Conservation (phyloP, 1,284 basidiomycete species). For the Singerocomus inundabilis region DNA sequence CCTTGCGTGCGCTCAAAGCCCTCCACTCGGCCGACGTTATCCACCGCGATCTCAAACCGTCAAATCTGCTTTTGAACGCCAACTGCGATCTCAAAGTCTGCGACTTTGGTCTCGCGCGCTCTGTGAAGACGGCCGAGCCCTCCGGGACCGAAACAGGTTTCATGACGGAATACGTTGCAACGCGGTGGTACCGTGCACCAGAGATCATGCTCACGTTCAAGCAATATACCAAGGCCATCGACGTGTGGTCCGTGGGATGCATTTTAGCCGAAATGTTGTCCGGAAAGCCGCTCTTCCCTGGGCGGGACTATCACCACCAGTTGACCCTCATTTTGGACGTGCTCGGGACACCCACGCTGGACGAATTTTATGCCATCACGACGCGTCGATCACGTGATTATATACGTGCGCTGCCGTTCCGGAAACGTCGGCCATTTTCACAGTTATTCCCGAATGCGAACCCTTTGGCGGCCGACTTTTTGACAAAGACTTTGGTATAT, state of each 20-base stretch:
- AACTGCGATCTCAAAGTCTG: constrained; percentile 96
- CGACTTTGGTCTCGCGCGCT: constrained; percentile 90
- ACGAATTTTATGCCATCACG: constrained; percentile 90
- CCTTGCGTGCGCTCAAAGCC: constrained; percentile 90
- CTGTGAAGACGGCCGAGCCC: constrained; percentile 82
- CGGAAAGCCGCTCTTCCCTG: constrained; percentile 93
- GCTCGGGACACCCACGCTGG: constrained; percentile 87
- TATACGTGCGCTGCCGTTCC: constrained; percentile 85
- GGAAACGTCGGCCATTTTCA: constrained; percentile 77
- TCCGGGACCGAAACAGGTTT: constrained; percentile 82
- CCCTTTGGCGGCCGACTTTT: constrained; percentile 85
- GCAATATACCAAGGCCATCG: constrained; percentile 93
- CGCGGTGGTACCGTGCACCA: constrained; percentile 90
- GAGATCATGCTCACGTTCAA: constrained; percentile 98
- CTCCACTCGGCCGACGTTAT: constrained; percentile 93
- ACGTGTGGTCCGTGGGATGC: constrained; percentile 96
- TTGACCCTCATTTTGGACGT: constrained; percentile 89
- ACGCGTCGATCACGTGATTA: constrained; percentile 86
- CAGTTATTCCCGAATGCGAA: constrained; percentile 86
- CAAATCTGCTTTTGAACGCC: constrained; percentile 92
- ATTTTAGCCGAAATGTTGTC: constrained; percentile 97
- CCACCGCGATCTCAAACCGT: constrained; percentile 94
- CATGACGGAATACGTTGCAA: constrained; percentile 96
- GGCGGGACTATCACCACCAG: constrained; percentile 96
- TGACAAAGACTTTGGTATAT: constrained; percentile 84